Evolutionary conservation across 257 asterid genomes (phyloP).

Genomic region (Nicotiana knightiana): DNA sequence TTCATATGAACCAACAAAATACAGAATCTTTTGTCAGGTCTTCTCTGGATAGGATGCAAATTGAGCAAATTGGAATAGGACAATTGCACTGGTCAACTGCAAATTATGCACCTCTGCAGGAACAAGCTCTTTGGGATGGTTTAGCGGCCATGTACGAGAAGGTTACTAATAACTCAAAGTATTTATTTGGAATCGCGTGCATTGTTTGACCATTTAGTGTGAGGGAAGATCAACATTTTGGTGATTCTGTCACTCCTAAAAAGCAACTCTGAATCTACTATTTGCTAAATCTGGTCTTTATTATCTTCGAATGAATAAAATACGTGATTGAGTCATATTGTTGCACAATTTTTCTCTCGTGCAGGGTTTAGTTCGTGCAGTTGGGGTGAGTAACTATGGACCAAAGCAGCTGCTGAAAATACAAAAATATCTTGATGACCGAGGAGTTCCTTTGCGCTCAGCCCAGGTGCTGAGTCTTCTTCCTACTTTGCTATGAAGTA

Average conservation of each 20-base stretch:
- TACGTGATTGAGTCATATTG: neutral
- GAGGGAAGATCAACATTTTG: neutral
- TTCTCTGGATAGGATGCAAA: constrained; percentile 67
- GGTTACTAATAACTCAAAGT: constrained; percentile 36
- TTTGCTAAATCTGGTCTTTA: neutral
- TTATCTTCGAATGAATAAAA: neutral
- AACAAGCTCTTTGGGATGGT: constrained; percentile 97
- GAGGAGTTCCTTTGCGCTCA: constrained; percentile 84
- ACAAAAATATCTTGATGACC: constrained; percentile 62
- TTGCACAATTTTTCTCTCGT: neutral
- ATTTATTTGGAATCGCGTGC: neutral
- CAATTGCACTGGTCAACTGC: constrained; percentile 99
- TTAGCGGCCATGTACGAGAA: constrained; percentile 98
- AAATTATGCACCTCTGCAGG: constrained; percentile 90
- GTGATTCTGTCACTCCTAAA: neutral
- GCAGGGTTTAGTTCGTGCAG: constrained; percentile 89
- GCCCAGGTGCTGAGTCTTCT: constrained; percentile 54
- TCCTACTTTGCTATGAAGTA: neutral
- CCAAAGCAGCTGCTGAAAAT: constrained; percentile 86
- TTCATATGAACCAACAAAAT: neutral
- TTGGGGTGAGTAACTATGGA: constrained; percentile 95
- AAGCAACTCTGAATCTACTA: neutral
- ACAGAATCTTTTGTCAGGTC: constrained; percentile 40
- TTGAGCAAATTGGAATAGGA: constrained; percentile 84
- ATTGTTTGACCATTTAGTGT: neutral